These are phyloP conservation scores for Daldinia sp. DNA, from an alignment of 2,329 filamentous ascomycete genomes.

Conservation along the genomic window DNA sequence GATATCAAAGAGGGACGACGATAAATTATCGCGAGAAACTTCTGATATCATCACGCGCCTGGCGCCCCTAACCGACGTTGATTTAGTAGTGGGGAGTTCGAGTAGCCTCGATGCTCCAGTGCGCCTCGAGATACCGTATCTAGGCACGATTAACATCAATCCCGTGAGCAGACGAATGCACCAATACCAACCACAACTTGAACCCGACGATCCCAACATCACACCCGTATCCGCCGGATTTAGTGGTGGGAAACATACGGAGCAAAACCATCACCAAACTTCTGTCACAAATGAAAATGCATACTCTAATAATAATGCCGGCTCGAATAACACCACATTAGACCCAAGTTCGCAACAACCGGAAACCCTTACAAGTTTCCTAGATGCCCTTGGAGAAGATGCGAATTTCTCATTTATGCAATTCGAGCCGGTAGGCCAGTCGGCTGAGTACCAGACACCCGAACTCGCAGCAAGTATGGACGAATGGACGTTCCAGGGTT, in stretches of 20 bases:
- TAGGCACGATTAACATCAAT: conserved; percentile 58
- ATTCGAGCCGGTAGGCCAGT: conserved; percentile 34
- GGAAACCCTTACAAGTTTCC: conserved; percentile 9
- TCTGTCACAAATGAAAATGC: neutral
- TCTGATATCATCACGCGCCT: conserved; percentile 55
- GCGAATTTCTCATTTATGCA: conserved; percentile 37
- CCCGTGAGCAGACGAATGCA: conserved; percentile 15
- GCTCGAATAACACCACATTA: neutral
- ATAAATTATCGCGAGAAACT: conserved; percentile 54
- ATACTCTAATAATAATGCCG: neutral
- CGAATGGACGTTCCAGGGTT: conserved; percentile 53
- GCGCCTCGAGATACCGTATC: conserved; percentile 55
- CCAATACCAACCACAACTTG: neutral
- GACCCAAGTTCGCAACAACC: conserved; percentile 23
- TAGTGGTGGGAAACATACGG: neutral
- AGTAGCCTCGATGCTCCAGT: conserved; percentile 39
- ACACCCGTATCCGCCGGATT: neutral
- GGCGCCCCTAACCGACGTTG: conserved; percentile 49
- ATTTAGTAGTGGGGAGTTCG: conserved; percentile 29
- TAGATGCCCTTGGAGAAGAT: conserved; percentile 18
- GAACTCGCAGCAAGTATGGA: conserved; percentile 47
- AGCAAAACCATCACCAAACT: neutral
- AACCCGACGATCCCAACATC: neutral
- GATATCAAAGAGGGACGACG: conserved; percentile 50
- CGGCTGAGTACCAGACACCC: conserved; percentile 37